These are phyloP conservation scores for Cercospora citrullina DNA, from an alignment of 2,329 filamentous ascomycete genomes.

Conservation along the genomic window DNA sequence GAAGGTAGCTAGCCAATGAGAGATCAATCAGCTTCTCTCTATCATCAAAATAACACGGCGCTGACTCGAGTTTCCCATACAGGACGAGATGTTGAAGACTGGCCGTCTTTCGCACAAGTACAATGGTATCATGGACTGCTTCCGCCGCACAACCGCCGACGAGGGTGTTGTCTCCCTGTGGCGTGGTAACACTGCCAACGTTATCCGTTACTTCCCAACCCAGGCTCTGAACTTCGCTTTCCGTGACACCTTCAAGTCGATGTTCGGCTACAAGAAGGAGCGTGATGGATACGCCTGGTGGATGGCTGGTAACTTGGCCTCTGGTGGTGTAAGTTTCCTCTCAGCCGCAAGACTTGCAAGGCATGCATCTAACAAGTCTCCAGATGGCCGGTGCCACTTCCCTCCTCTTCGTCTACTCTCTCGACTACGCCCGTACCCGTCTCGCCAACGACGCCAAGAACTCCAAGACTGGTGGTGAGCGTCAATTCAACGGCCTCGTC, in stretches of 20 bases:
- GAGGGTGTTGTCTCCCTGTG: slow-evolving; percentile 96
- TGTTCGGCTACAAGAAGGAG: slow-evolving; percentile 99
- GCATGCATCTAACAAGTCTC: slow-evolving; percentile 18
- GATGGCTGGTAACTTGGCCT: slow-evolving; percentile 99
- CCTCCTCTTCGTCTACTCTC: slow-evolving; percentile 99
- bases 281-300: slow-evolving; percentile 97
- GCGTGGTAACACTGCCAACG: slow-evolving; percentile 99
- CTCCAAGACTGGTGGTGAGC: slow-evolving; percentile 93
- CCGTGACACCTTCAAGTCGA: slow-evolving; percentile 99
- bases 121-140: slow-evolving; percentile 91
- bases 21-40: not conserved
- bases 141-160: slow-evolving; percentile 81
- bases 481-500: slow-evolving; percentile 99
- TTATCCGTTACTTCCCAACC: slow-evolving; percentile 99
- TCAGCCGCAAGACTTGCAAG: not conserved
- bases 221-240: slow-evolving; percentile 99
- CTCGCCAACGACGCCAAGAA: slow-evolving; percentile 99
- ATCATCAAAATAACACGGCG: not conserved
- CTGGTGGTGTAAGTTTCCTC: slow-evolving; percentile 82
- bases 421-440: slow-evolving; percentile 99
- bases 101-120: slow-evolving; percentile 99
- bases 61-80: slow-evolving; percentile 23
- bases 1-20: slow-evolving; percentile 3
- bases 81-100: slow-evolving; percentile 99
- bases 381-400: slow-evolving; percentile 98